Base-by-base conservation (phyloP, 2,329 filamentous ascomycete species). In the Penicillium occitanis region DNA sequence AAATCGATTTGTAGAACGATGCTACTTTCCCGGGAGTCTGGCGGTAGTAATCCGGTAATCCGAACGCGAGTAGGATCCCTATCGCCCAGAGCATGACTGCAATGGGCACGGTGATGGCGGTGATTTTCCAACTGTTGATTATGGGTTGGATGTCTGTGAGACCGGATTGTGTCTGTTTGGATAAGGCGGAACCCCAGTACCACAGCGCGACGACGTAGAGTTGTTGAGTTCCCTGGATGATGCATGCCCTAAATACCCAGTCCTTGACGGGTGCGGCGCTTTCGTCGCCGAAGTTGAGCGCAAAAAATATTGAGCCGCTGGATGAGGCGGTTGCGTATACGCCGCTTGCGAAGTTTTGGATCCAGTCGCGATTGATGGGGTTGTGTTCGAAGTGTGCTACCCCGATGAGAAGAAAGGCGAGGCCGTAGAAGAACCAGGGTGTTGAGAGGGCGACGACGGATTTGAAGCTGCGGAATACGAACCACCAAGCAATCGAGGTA, bases 151-250 rank as follows among this genome's bases (percentile, higher is more conserved):
- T 70, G 67, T 76, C 73, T 1, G 78, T 73, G 55, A 79, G 72
- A 11, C 82, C 83, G 25, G 77, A 78, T 22, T 79, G 73, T 11
- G 79, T 80, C 35, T 64, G 58, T 46, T 60, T 63, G 11, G 67
- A 67, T 25, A 68, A 25, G 4, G 51, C 46, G 13, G 83, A 82
- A 35, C 88, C 88, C 88, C 88, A 90, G 73, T 86, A 89, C 87
- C 87, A 90, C 13, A 90, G 80, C 6, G 82, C 85, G 28, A 87
- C 84, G 61, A 88, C 82, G 73, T 90, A 90, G 68, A 88, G 79
- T 72, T 90, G 88, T 71, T 90, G 88, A 6, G 87, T 87, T 50
- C 88, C 88, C 73, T 90, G 87, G 61, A 90, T 88, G 13, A 87
- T 75, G 71, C 87, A 88, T 17, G 88, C 88, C 65, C 88, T 84